Conservation (phyloP, 345 rosid genomes). For the Euclidium syriacum region DNA sequence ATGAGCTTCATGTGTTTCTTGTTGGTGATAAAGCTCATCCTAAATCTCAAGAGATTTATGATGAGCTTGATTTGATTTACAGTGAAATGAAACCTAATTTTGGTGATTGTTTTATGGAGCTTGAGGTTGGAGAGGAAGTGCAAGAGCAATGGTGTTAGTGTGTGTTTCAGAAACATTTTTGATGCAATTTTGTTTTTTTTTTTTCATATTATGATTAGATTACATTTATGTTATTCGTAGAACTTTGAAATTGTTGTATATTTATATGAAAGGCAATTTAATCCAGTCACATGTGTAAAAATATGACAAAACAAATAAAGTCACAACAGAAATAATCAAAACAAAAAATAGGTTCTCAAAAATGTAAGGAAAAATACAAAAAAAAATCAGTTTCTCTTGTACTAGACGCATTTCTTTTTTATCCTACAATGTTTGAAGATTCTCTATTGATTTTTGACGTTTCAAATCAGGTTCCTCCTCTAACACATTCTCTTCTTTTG, state of each 20-base stretch:
- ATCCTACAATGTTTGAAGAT: conserved; percentile 14
- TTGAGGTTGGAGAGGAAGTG: conserved; percentile 10
- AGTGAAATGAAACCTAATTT: conserved; percentile 53
- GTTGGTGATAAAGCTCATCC: conserved; percentile 69
- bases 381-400: conserved; percentile 6
- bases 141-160: conserved; percentile 1
- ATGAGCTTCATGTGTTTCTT: conserved; percentile 69
- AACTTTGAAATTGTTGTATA: too few relatives aligned
- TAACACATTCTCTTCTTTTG: conserved; percentile 3
- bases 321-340: conserved; percentile 4
- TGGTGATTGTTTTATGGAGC: conserved; percentile 15
- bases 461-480: conserved; percentile 49
- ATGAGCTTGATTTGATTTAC: conserved; percentile 43
- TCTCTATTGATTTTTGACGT: conserved; percentile 49
- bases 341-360: conserved; percentile 1
- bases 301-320: not conserved
- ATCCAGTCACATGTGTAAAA: too few relatives aligned
- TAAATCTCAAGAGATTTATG: conserved; percentile 53
- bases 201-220: too few relatives aligned
- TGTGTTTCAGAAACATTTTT: too few relatives aligned
- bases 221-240: too few relatives aligned
- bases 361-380: not conserved
- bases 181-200: too few relatives aligned
- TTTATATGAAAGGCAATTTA: too few relatives aligned
- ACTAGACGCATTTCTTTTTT: not conserved